Conservation (phyloP, 2,329 filamentous ascomycete genomes). For the Diplodia mutila region DNA sequence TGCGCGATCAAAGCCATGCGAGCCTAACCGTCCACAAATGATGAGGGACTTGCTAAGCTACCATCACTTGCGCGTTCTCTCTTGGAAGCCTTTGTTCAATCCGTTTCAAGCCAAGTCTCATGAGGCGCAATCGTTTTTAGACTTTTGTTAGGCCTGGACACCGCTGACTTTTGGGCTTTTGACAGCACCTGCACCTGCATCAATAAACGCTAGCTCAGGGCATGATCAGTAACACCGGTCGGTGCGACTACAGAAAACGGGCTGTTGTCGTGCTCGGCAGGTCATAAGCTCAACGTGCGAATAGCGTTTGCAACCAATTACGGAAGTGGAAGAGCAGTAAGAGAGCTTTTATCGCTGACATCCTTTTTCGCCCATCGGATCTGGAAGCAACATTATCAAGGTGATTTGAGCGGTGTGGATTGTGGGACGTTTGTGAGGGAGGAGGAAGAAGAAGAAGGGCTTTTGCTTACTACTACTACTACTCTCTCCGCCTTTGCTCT, state of each 20-base stretch:
- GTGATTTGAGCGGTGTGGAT: neutral
- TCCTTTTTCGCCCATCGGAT: neutral
- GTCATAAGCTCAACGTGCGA: neutral
- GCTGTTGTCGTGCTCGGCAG: neutral
- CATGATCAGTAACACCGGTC: neutral
- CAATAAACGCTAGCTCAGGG: neutral
- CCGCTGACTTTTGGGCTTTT: neutral
- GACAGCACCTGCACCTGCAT: conserved; percentile 1
- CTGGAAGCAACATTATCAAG: neutral
- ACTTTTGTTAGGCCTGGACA: neutral
- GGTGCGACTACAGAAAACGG: neutral
- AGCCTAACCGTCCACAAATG: neutral
- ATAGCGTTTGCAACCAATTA: neutral
- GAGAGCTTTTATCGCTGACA: neutral
- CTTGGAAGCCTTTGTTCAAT: neutral
- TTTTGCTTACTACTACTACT: neutral
- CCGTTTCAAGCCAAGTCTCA: neutral
- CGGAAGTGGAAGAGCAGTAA: neutral
- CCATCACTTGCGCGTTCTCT: neutral
- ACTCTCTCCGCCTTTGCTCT: neutral
- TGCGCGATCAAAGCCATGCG: neutral
- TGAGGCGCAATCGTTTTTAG: neutral
- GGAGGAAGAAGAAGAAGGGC: neutral
- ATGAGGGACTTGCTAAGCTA: neutral
- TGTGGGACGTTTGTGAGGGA: too few relatives aligned